Base-by-base conservation (phyloP, 192 early-diverging fungal genomes). In the Dissophora globulifera region DNA sequence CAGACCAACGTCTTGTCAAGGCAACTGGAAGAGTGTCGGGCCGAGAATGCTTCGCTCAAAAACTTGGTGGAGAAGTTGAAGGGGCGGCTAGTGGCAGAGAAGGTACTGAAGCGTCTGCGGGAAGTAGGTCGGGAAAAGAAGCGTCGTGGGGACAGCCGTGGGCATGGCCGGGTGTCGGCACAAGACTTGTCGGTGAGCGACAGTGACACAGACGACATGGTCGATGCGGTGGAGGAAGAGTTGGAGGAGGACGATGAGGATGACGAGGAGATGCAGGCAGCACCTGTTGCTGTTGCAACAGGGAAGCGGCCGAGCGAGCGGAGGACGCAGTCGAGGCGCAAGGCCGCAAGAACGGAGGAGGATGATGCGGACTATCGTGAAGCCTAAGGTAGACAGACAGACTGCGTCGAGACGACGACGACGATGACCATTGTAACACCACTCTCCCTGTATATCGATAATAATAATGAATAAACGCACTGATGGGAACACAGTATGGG, bases 91-190 rank as follows among this genome's bases (percentile, higher is more conserved):
- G 81, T 86, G 8, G 84, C 83, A 3, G 83, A 81, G 33, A 85
- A 86, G 57, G 84, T 88, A 54, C 53, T 88, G 25, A 85, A 86
- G 59, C 61, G 84, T 46, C 68, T 80, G n/a, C 78, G 70, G 19
- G 59, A 78, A 23, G 69, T 58, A 11, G 78, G 78, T 46, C 62
- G 71, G 8, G 72, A 67, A 22, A 67, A 58, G 54, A 67, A 58
- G 19, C 55, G 58, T 10, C 67, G 50, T 2, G 26, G 54, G 4
- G 38, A 8, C 38, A 30, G 51, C n/a, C n/a, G 16, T 19, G 47
- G 47, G 16, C 17, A 22, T 43, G 49, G 60, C 25, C 23, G n/a
- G 11, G 57, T 46, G 17, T 60, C 50, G 45, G 50, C 55, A 0
- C 65, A 69, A 3, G 58, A 61, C 20, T n/a, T 61, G 19, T 38